Percentiles rank a stretch among this genome's conserved stretches.
These are phyloP conservation scores for Scortechinia acanthostroma DNA, from an alignment of 2,329 filamentous ascomycete species.

Conservation along the genomic window DNA sequence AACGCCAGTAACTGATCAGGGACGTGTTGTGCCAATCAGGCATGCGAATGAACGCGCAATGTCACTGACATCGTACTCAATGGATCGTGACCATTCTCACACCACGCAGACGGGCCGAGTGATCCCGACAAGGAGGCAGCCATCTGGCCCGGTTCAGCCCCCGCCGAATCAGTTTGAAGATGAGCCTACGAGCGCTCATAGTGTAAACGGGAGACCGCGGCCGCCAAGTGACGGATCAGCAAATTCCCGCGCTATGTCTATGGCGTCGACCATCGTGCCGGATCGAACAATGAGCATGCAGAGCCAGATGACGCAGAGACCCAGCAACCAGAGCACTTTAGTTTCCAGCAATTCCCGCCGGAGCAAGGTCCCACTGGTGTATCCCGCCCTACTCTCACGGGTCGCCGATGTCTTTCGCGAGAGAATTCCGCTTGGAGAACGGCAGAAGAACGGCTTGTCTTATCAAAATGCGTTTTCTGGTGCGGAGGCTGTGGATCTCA, in stretches of 20 bases:
- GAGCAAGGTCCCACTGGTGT: conserved; percentile 49
- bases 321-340: background rate
- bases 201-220: background rate
- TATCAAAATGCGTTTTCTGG: conserved; percentile 66
- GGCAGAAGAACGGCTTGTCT: conserved; percentile 61
- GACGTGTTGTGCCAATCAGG: conserved; percentile 57
- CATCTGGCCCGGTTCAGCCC: background rate
- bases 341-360: conserved; percentile 8
- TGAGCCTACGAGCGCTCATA: background rate
- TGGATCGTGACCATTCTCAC: conserved; percentile 43
- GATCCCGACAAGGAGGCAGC: conserved; percentile 41
- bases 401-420: conserved; percentile 62
- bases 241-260: background rate
- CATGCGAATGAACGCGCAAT: conserved; percentile 56
- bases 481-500: conserved; percentile 61
- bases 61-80: conserved; percentile 59
- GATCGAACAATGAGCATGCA: conserved; percentile 19
- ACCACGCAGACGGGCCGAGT: conserved; percentile 54
- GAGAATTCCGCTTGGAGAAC: conserved; percentile 48
- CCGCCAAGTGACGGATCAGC: background rate
- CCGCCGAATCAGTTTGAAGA: background rate
- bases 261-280: conserved; percentile 23
- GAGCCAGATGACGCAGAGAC: conserved; percentile 1
- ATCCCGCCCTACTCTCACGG: conserved; percentile 58
- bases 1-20: conserved; percentile 51